Evolutionary conservation across 2,329 filamentous ascomycete genomes (phyloP), one percentile per base, ranked within the genome.

Genomic region (Curvularia lunata): DNA sequence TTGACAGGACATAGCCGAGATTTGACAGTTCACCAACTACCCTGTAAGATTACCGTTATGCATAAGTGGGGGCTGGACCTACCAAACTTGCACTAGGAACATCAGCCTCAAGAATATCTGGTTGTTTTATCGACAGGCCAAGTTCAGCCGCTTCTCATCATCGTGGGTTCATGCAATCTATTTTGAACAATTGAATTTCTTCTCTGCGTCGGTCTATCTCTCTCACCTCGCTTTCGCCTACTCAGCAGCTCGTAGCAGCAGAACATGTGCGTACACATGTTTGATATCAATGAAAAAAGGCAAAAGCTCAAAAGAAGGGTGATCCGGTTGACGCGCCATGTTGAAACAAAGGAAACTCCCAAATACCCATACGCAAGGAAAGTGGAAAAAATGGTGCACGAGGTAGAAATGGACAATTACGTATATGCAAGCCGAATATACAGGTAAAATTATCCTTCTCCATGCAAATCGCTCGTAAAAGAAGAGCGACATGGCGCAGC

Each of bases 271-370:
- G 30, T 19, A 37, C 46, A 25, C 46, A 48, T 48, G 46, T 18
- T 48, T 48, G 46, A 48, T 41, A 46, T 27, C 32, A 38, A 52
- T 41, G 9, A 37, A 45, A 12, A 32, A 19, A 12, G 27, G 27
- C 27, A 48, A 37, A 21, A 48, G 42, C 47, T 48, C 12, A 37
- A 48, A 43, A 18, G 28, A 56, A 34, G 32, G 49, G n/a, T 52
- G 49, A 41, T 56, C 46, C 54, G 19, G n/a, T 41, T 23, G 9
- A 48, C 37, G 32, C 50, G 54, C 54, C 54, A 32, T 23, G 30
- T 45, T 43, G 43, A 47, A 54, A 58, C 55, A 58, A 58, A 58
- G 23, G 55, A 54, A 41, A 58, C 6, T 47, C 46, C 37, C 25
- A 41, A 34, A 52, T 28, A 56, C 50, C 50, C 45, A 40, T 19